Evolutionary conservation across 768 basidiomycete species (phyloP).

Genomic region (Termitomyces sp.): DNA sequence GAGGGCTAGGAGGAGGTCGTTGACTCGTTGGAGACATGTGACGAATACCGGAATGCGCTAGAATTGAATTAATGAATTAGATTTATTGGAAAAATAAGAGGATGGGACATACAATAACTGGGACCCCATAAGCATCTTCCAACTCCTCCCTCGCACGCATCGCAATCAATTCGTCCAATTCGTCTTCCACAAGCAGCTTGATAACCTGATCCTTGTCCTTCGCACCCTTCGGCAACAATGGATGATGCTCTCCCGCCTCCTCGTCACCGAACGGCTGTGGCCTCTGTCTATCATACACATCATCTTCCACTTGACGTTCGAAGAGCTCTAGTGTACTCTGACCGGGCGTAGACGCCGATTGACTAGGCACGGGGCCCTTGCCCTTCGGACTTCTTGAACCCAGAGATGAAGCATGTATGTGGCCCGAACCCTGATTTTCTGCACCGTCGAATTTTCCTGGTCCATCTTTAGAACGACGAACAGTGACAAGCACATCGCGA

Average conservation of each 20-base stretch:
- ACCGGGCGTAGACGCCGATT: neutral
- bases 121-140: conserved; percentile 76
- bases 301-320: conserved; percentile 13
- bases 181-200: conserved; percentile 48
- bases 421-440: neutral
- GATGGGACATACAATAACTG: conserved; percentile 59
- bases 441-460: neutral
- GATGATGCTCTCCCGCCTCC: conserved; percentile 28
- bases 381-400: neutral
- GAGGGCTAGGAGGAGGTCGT: conserved; percentile 64
- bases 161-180: conserved; percentile 59
- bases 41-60: conserved; percentile 74
- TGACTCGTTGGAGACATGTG: conserved; percentile 70
- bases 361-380: neutral
- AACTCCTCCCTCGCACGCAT: conserved; percentile 69
- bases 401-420: neutral
- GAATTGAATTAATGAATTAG: conserved; percentile 1
- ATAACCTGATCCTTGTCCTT: conserved; percentile 12
- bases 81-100: neutral
- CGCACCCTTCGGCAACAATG: conserved; percentile 22
- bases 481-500: conserved; percentile 56
- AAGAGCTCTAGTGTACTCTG: conserved; percentile 13
- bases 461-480: conserved; percentile 9
- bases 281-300: conserved; percentile 6
- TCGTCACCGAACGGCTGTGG: conserved; percentile 1